Evolutionary conservation across 495 filamentous ascomycete species (phyloP), one percentile per base, ranked within the genome.

Genomic region (Jackrogersella multiformis): DNA sequence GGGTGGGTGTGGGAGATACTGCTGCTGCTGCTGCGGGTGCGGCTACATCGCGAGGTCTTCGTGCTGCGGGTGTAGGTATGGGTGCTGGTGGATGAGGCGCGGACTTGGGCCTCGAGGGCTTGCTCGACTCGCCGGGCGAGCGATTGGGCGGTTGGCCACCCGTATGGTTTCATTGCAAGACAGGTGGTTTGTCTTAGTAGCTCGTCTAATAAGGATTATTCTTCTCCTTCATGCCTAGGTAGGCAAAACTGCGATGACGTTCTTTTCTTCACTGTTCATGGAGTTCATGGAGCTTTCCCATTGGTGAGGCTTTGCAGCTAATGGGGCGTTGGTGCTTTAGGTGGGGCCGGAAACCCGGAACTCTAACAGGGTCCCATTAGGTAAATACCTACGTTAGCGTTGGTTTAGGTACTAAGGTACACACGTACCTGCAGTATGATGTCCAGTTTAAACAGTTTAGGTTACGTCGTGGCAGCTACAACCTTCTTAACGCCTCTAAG

Each of bases 51-150:
- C 45, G 66, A 62, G 24, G 67, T 32, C 38, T 55, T 45, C 10
- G 71, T 18, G 24, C 21, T 38, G 8, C 39, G 20, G 57, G 12
- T 56, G 56, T 55, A 61, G 32, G 16, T 69, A n/a, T 57, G 46
- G 26, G 46, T 38, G 21, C 30, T 51, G 7, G 21, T 46, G 32
- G 4, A 23, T 34, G 61, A 32, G 39, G 26, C 46, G 35, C 68
- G 68, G 45, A 44, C 53, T 62, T 71, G 70, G 18, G 56, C 66
- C 21, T 72, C 62, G 59, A 72, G 64, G 53, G 72, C 55, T 36
- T 61, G 49, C 55, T 69, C 66, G 36, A 72, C 59, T 23, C 59
- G 66, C 1, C 61, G 60, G 20, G 72, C 70, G 42, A 73, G 72
- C 2, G 26, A 56, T 46, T 63, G 63, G 12, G 56, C 60, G 13